Evolutionary conservation across 306 rosid genomes (phyloP).

Genomic region (Prosopis cineraria): DNA sequence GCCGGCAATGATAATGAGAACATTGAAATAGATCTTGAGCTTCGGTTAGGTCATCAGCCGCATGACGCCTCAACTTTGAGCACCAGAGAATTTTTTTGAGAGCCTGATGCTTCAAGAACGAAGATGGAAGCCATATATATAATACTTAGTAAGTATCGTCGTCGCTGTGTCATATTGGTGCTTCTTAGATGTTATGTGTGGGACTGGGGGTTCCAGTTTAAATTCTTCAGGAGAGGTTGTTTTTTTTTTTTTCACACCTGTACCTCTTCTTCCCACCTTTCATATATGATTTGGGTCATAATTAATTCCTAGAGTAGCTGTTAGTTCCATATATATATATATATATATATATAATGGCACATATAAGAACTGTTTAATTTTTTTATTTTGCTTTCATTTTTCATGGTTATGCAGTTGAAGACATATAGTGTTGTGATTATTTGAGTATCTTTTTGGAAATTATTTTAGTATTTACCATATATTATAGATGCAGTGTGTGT

Average conservation of each 20-base stretch:
- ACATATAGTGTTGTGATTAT: background rate
- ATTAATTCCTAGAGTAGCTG: background rate
- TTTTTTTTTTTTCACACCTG: background rate
- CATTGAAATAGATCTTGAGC: conserved; percentile 57
- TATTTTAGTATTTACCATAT: background rate
- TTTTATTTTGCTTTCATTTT: conserved; percentile 20
- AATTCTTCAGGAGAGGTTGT: background rate
- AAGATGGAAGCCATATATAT: background rate
- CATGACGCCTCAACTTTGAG: conserved; percentile 38
- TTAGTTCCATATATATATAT: too few relatives aligned
- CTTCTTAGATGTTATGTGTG: background rate
- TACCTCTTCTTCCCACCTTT: conserved; percentile 5
- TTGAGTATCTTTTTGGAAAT: background rate
- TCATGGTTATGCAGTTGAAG: conserved; percentile 18
- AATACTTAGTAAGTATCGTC: background rate
- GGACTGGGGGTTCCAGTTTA: background rate
- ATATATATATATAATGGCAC: too few relatives aligned
- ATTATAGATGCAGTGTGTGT: background rate
- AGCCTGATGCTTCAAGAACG: background rate
- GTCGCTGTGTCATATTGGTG: background rate
- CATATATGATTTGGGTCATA: background rate
- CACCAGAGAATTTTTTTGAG: conserved; percentile 53
- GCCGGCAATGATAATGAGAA: conserved; percentile 17
- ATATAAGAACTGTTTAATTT: background rate
- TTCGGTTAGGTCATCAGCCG: conserved; percentile 56